Base-by-base conservation (phyloP, 805 yeast species). In the Candida ipomoeae region DNA sequence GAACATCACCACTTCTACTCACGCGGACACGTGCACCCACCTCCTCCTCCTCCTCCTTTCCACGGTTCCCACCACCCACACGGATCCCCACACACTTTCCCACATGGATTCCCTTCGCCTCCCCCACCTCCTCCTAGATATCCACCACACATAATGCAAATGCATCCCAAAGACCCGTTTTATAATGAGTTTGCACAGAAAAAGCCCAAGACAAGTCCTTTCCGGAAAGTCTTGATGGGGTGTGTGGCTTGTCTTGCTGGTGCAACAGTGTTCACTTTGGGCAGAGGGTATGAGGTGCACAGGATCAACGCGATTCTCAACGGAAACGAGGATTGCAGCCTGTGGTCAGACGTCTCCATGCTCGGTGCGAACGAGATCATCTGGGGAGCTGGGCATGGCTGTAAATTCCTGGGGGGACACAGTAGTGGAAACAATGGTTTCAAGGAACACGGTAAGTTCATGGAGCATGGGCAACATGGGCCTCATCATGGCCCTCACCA, bases 261-360 rank as follows among this genome's bases (percentile, higher is more conserved):
- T 6, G 53, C 53, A 34, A 35, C 53, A 14, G 34, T 57, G 36
- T 58, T 58, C 51, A 47, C 53, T 18, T 39, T 55, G 41, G 62
- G 62, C 29, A 51, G 62, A 44, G 38, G 48, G 15, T 58, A 53
- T 38, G 58, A 58, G 43, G 38, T 46, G 43, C 50, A 51, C 47
- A 39, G 23, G n/a, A 17, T 44, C 8, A 29, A 35, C 18, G n/a
- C 36, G n/a, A 26, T 26, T n/a, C 32, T 44, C n/a, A 34, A 23
- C 31, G 46, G 34, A 14, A 7, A 21, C 20, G 37, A 32, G 13
- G 45, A 21, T 37, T 21, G 32, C 14, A 20, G 14, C 11, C 26
- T 14, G 14, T 20, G 37, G 41, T 14, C 20, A 18, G 6, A 20
- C 5, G 3, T 20, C 11, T 31, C 18, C 26, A 29, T 7, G 20